A percentile compares a stretch with the other conserved stretches of the same genome.
phyloP scores from a whole-genome alignment of 2,329 filamentous ascomycete genomes.

The Talaromyces marneffei region DNA sequence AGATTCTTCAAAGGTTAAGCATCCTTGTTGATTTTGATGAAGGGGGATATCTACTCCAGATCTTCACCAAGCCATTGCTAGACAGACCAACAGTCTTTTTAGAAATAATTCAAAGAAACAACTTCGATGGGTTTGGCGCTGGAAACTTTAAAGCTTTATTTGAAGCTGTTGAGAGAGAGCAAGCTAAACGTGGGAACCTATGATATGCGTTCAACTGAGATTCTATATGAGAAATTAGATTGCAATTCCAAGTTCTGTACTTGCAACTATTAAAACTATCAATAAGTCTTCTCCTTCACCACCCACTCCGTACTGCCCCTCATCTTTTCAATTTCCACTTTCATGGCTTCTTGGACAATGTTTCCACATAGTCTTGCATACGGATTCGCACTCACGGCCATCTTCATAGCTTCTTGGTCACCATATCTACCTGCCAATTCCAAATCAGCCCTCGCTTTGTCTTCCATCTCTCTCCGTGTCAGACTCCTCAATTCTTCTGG shows the following conservation, averaged over 20 bases:
- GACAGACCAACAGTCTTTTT: conserved; percentile 84
- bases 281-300: not conserved
- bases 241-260: not conserved
- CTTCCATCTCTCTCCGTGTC: not conserved
- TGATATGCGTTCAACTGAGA: not conserved
- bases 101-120: not conserved
- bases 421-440: conserved; percentile 2
- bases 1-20: conserved; percentile 64
- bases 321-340: conserved; percentile 33
- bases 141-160: not conserved
- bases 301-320: not conserved
- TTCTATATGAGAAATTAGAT: not conserved
- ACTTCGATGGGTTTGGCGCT: not conserved
- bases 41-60: conserved; percentile 68
- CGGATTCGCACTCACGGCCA: conserved; percentile 5
- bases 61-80: conserved; percentile 77
- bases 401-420: conserved; percentile 6
- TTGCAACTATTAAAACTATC: not conserved
- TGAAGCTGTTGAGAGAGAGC: not conserved
- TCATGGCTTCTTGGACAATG: conserved; percentile 4
- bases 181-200: not conserved
- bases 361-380: conserved; percentile 6
- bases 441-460: not conserved
- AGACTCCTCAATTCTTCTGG: not conserved
- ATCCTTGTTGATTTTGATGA: conserved; percentile 92